phyloP scores from a whole-genome alignment of 2,329 filamentous ascomycete genomes.

The Exophiala dermatitidis region DNA sequence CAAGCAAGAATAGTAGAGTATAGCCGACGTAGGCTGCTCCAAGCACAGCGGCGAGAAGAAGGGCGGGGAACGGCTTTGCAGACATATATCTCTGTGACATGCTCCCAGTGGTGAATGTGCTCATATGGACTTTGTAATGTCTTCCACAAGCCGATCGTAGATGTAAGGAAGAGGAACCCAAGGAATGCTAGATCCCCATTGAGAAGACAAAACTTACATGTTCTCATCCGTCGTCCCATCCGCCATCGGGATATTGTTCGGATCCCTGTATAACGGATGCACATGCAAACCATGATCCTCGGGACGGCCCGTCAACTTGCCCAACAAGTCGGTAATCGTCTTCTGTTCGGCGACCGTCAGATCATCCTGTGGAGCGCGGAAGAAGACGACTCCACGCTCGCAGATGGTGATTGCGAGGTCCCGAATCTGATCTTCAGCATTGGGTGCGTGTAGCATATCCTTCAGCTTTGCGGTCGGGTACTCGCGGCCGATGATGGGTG shows the following conservation, averaged over 20 bases:
- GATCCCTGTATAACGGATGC: slow-evolving; percentile 40
- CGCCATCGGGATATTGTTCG: slow-evolving; percentile 22
- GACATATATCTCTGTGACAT: too few relatives aligned
- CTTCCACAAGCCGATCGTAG: too few relatives aligned
- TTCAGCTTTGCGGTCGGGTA: slow-evolving; percentile 36
- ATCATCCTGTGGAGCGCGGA: slow-evolving; percentile 46
- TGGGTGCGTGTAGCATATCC: slow-evolving; percentile 54
- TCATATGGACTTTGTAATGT: too few relatives aligned
- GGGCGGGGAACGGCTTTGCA: too few relatives aligned
- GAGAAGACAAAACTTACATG: slow-evolving; percentile 9
- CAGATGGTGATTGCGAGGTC: slow-evolving; percentile 53
- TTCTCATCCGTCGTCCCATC: slow-evolving; percentile 22
- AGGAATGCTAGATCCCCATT: too few relatives aligned
- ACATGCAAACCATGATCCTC: slow-evolving; percentile 47
- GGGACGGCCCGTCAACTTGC: slow-evolving; percentile 42
- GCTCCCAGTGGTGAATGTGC: too few relatives aligned
- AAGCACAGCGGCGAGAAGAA: too few relatives aligned
- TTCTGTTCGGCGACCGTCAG: slow-evolving; percentile 41
- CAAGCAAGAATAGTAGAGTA: too few relatives aligned
- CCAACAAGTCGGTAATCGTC: slow-evolving; percentile 41
- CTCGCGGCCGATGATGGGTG: slow-evolving; percentile 38
- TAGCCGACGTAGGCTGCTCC: too few relatives aligned
- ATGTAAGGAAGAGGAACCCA: too few relatives aligned
- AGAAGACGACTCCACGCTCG: slow-evolving; percentile 61
- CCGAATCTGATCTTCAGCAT: slow-evolving; percentile 56